Conservation (phyloP, 495 filamentous ascomycete species). For the Aspergillus steynii region DNA sequence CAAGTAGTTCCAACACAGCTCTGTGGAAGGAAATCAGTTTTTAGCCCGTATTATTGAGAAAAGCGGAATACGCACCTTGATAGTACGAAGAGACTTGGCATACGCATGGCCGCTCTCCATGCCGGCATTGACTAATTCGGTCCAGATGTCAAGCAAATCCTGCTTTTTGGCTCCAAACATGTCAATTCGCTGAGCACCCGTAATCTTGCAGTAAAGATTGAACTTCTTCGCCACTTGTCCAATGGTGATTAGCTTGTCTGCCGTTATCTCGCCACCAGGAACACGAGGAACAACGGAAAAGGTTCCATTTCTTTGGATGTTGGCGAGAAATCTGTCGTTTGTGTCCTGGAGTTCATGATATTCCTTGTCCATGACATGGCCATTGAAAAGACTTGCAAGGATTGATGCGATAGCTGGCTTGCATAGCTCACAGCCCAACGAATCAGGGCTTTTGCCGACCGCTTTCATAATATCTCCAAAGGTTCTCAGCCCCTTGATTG, state of each 20-base stretch:
- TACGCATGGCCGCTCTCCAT: slow-evolving; percentile 97
- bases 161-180: slow-evolving; percentile 95
- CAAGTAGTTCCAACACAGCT: slow-evolving; percentile 93
- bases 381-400: slow-evolving; percentile 81
- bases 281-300: slow-evolving; percentile 89
- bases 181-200: slow-evolving; percentile 91
- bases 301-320: slow-evolving; percentile 93
- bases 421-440: slow-evolving; percentile 88
- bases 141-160: slow-evolving; percentile 90
- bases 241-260: slow-evolving; percentile 86
- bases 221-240: slow-evolving; percentile 89
- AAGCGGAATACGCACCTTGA: slow-evolving; percentile 56
- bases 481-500: slow-evolving; percentile 74
- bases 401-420: slow-evolving; percentile 88
- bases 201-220: slow-evolving; percentile 90
- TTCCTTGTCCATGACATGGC: slow-evolving; percentile 75
- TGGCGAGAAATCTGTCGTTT: slow-evolving; percentile 90
- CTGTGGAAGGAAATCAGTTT: slow-evolving; percentile 24
- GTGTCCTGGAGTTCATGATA: slow-evolving; percentile 88
- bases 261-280: slow-evolving; percentile 85
- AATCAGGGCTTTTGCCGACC: slow-evolving; percentile 70
- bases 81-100: slow-evolving; percentile 85
- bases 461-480: slow-evolving; percentile 81
- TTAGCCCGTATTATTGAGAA: not conserved
- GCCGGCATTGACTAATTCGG: slow-evolving; percentile 78